These are phyloP conservation scores for Leucosporidium creatinivorum DNA, from an alignment of 768 basidiomycete species.

Conservation along the genomic window DNA sequence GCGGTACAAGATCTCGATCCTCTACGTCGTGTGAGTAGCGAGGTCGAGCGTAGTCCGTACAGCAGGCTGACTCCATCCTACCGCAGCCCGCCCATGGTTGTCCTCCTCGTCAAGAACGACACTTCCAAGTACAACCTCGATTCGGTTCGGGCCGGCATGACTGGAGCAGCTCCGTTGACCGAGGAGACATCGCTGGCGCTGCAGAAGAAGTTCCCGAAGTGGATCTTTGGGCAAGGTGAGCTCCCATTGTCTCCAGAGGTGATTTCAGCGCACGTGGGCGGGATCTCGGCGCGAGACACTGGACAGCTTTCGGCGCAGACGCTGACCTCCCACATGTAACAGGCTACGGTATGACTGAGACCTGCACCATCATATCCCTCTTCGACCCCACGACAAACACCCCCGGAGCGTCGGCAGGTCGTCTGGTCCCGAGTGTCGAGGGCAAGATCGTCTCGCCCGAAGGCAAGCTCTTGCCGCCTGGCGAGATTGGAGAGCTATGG, in stretches of 20 bases:
- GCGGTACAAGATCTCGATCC: constrained; percentile 16
- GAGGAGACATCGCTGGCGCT: constrained; percentile 13
- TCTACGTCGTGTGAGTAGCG: constrained; percentile 20
- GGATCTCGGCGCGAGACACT: too few relatives aligned
- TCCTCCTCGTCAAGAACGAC: constrained; percentile 24
- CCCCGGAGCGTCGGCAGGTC: constrained; percentile 6
- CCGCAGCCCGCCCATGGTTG: constrained; percentile 10
- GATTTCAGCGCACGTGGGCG: too few relatives aligned
- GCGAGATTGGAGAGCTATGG: constrained; percentile 26
- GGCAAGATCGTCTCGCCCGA: constrained; percentile 26
- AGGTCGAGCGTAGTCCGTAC: too few relatives aligned
- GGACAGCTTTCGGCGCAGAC: too few relatives aligned
- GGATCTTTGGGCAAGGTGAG: constrained; percentile 18
- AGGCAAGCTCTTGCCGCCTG: constrained; percentile 17
- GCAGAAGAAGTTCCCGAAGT: constrained; percentile 10
- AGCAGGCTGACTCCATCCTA: too few relatives aligned
- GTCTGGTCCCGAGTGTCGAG: constrained; percentile 18
- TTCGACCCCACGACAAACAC: not conserved
- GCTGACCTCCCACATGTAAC: too few relatives aligned
- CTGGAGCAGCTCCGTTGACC: constrained; percentile 25
- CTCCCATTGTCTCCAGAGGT: too few relatives aligned
- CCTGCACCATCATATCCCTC: constrained; percentile 11
- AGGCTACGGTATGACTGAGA: constrained; percentile 17
- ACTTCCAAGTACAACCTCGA: constrained; percentile 12
- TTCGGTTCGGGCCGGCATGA: constrained; percentile 10